Evolutionary conservation across 306 rosid species (phyloP).

Genomic region (Herpetospermum pedunculosum): DNA sequence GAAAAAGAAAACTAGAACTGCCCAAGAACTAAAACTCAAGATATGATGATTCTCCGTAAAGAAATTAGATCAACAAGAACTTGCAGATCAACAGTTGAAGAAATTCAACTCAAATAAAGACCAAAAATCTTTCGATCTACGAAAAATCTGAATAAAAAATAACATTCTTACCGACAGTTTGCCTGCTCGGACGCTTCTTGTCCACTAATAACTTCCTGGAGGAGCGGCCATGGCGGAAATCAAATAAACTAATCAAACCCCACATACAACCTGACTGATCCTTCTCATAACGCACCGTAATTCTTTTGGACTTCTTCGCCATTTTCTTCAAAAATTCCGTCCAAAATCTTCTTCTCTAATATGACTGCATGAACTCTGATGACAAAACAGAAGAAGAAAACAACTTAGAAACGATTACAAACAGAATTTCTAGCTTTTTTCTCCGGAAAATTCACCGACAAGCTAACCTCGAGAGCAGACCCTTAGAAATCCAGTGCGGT

Average conservation of each 20-base stretch:
- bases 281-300: slow-evolving; percentile 54
- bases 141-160: neutral
- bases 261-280: slow-evolving; percentile 95
- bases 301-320: slow-evolving; percentile 79
- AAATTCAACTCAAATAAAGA: neutral
- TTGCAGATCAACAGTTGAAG: slow-evolving; percentile 4
- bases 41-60: neutral
- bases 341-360: slow-evolving; percentile 14
- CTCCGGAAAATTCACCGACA: neutral
- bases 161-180: slow-evolving; percentile 46
- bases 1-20: neutral
- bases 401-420: slow-evolving; percentile 10
- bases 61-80: slow-evolving; percentile 10
- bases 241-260: slow-evolving; percentile 91
- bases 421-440: slow-evolving; percentile 1
- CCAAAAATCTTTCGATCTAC: neutral
- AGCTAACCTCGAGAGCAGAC: neutral
- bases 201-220: slow-evolving; percentile 65
- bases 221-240: slow-evolving; percentile 79
- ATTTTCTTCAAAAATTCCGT: slow-evolving; percentile 12
- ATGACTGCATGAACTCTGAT: slow-evolving; percentile 23
- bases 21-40: neutral
- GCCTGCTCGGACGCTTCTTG: slow-evolving; percentile 54
- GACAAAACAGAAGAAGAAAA: slow-evolving; percentile 15
- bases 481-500: slow-evolving; percentile 7